These are phyloP conservation scores for Marsdenia floribunda DNA, from an alignment of 257 asterid genomes.

Conservation along the genomic window DNA sequence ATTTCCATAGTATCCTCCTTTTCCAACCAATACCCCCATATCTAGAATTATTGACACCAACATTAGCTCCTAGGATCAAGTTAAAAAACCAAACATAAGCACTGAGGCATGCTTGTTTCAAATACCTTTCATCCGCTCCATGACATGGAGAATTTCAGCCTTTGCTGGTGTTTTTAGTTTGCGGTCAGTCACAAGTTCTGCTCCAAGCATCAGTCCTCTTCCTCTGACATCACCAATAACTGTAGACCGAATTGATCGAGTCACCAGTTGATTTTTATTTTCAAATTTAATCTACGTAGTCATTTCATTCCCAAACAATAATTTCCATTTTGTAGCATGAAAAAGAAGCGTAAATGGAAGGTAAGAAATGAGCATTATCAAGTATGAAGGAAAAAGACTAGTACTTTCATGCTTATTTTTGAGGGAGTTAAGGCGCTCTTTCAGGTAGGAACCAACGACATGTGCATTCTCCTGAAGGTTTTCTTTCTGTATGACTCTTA, in stretches of 20 bases:
- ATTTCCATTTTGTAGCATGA: not conserved
- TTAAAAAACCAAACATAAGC: not conserved
- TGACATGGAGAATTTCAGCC: conserved; percentile 38
- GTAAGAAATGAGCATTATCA: not conserved
- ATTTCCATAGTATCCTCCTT: conserved; percentile 69
- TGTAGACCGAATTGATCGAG: conserved; percentile 14
- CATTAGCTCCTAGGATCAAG: not conserved
- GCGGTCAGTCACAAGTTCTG: conserved; percentile 63
- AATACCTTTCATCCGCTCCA: conserved; percentile 69
- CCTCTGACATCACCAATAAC: conserved; percentile 81
- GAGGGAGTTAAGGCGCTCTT: conserved; percentile 51
- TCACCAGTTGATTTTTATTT: not conserved
- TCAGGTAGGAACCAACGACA: conserved; percentile 60
- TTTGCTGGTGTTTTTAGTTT: conserved; percentile 53
- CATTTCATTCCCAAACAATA: not conserved
- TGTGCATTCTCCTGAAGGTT: conserved; percentile 71
- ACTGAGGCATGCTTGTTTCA: not conserved
- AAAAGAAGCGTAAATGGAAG: not conserved
- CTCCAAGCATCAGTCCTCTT: conserved; percentile 74
- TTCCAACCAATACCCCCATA: conserved; percentile 64
- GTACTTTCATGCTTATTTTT: conserved; percentile 63
- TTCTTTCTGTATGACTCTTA: conserved; percentile 53
- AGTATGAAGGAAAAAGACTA: not conserved
- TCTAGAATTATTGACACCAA: conserved; percentile 23
- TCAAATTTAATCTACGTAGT: not conserved